These are phyloP conservation scores for Fusarium paranaense DNA, from an alignment of 2,329 filamentous ascomycete genomes.

Conservation along the genomic window DNA sequence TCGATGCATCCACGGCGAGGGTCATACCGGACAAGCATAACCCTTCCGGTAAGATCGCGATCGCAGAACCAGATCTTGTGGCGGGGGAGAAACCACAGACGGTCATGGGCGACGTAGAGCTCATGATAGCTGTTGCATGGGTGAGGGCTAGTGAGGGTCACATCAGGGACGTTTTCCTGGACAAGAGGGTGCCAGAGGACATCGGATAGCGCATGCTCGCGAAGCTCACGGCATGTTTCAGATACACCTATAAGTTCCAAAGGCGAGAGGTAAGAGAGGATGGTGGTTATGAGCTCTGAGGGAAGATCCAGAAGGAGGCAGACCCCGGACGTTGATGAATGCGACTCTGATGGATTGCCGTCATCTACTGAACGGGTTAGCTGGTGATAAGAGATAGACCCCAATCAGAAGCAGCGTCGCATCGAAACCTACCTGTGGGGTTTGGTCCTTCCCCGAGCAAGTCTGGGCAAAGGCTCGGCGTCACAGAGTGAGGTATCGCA, in stretches of 20 bases:
- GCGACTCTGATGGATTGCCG: background rate
- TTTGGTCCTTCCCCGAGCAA: background rate
- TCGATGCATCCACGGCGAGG: constrained; percentile 80
- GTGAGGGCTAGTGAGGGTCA: constrained; percentile 63
- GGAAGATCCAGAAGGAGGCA: constrained; percentile 69
- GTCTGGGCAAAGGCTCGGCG: background rate
- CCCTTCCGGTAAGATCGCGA: constrained; percentile 75
- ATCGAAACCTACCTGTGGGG: background rate
- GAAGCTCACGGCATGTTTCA: constrained; percentile 71
- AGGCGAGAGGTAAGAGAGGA: constrained; percentile 75
- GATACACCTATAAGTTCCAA: constrained; percentile 71
- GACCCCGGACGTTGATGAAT: background rate
- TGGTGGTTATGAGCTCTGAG: constrained; percentile 78
- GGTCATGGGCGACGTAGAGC: constrained; percentile 80
- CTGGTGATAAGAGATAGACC: background rate
- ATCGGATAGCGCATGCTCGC: constrained; percentile 72
- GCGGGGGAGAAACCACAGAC: constrained; percentile 85
- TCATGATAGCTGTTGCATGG: constrained; percentile 75
- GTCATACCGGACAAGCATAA: constrained; percentile 84
- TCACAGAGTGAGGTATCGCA: background rate
- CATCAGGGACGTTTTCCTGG: constrained; percentile 73
- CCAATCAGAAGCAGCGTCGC: background rate
- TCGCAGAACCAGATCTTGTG: constrained; percentile 91
- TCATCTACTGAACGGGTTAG: background rate
- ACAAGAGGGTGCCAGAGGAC: constrained; percentile 78